Conservation (phyloP, 2,329 filamentous ascomycete genomes). For the Botrytis medusae region DNA sequence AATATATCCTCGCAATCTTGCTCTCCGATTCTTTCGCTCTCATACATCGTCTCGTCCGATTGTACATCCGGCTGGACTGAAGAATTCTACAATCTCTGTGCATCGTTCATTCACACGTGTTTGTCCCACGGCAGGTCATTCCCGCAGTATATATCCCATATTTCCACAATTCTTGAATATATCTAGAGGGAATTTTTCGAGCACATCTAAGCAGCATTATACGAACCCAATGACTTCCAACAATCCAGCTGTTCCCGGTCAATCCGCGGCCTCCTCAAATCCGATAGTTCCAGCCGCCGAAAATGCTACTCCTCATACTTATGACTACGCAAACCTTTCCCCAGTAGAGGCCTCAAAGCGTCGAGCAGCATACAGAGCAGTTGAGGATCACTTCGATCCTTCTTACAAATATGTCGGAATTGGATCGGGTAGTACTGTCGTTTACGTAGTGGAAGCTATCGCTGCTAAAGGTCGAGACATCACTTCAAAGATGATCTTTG, state of each 20-base stretch:
- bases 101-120: neutral
- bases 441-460: constrained; percentile 84
- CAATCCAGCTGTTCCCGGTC: constrained; percentile 20
- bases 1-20: constrained; percentile 8
- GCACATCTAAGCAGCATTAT: neutral
- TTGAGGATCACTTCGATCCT: constrained; percentile 67
- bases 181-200: neutral
- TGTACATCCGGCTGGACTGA: neutral
- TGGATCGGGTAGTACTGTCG: constrained; percentile 77
- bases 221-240: constrained; percentile 13
- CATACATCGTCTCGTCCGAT: neutral
- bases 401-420: constrained; percentile 70
- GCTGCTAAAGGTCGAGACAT: constrained; percentile 55
- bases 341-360: constrained; percentile 73
- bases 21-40: neutral
- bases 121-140: neutral
- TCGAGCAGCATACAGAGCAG: constrained; percentile 71
- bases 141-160: neutral
- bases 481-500: constrained; percentile 70
- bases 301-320: constrained; percentile 26
- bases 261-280: constrained; percentile 28
- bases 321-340: constrained; percentile 27
- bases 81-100: neutral
- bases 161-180: neutral
- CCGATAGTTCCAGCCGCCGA: constrained; percentile 22